Conservation (phyloP, 78 protist genomes). For the Anaeramoeba ignava region DNA sequence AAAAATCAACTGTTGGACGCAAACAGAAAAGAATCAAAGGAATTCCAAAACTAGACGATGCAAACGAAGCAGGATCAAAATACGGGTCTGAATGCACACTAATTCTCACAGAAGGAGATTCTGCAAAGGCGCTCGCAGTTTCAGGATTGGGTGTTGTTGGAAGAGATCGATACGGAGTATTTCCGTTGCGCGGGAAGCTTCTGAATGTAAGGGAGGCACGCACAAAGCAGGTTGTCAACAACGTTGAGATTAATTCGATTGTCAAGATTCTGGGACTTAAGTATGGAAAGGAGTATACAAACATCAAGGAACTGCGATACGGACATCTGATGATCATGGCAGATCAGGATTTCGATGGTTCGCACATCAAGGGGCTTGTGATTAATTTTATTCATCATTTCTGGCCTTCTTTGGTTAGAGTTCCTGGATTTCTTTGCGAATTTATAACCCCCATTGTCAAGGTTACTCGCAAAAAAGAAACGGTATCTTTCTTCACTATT, state of each 20-base stretch:
- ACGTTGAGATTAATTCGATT: constrained; percentile 71
- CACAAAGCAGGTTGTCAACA: constrained; percentile 31
- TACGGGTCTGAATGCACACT: constrained; percentile 76
- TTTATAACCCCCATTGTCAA: constrained; percentile 97
- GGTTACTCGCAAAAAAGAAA: constrained; percentile 13
- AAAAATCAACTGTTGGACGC: constrained; percentile 39
- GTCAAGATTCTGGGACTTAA: constrained; percentile 78
- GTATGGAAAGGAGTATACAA: constrained; percentile 22
- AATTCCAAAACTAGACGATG: constrained; percentile 95
- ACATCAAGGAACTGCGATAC: constrained; percentile 67
- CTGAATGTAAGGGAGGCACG: constrained; percentile 90
- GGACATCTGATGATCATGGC: constrained; percentile 98
- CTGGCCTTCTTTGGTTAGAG: constrained; percentile 88
- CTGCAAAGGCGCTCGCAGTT: constrained; percentile 77
- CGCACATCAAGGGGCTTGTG: constrained; percentile 98
- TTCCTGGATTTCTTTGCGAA: constrained; percentile 67
- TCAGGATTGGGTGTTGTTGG: constrained; percentile 61
- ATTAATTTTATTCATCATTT: constrained; percentile 84
- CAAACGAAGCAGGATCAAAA: constrained; percentile 76
- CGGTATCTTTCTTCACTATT: constrained; percentile 70
- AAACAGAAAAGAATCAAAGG: constrained; percentile 8
- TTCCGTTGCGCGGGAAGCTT: constrained; percentile 96
- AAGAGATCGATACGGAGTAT: constrained; percentile 90
- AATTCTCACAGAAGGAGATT: constrained; percentile 94
- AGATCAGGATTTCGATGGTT: constrained; percentile 93